A percentile compares a stretch with the other conserved stretches of the same genome.
These are phyloP conservation scores for Xylaria sp. DNA, from an alignment of 2,329 filamentous ascomycete species.

Conservation along the genomic window DNA sequence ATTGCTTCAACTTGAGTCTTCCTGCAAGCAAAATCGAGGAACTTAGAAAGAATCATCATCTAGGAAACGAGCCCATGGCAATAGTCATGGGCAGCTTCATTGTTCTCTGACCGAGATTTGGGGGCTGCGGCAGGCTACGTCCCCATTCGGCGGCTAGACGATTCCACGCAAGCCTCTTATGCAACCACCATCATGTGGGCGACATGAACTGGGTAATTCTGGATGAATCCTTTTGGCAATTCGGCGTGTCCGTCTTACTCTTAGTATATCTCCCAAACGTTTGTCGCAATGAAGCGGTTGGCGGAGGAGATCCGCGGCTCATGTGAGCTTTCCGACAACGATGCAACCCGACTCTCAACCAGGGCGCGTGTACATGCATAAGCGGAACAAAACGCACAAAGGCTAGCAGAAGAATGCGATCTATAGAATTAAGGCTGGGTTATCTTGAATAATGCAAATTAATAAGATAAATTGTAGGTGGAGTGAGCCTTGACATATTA, in stretches of 20 bases:
- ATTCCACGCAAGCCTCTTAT: conserved; percentile 25
- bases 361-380: conserved; percentile 11
- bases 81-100: not conserved
- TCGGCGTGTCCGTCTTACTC: conserved; percentile 5
- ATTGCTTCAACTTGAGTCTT: not conserved
- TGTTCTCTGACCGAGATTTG: conserved; percentile 9
- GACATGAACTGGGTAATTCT: not conserved
- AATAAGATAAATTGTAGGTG: not conserved
- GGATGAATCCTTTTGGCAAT: conserved; percentile 7
- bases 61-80: no score
- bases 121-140: conserved; percentile 8
- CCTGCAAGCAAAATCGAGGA: not conserved
- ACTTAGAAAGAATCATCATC: not conserved
- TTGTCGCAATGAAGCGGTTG: not conserved
- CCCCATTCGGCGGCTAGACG: conserved; percentile 1
- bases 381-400: not conserved
- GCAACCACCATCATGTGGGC: conserved; percentile 8
- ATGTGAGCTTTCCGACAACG: conserved; percentile 7
- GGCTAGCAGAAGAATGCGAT: not conserved
- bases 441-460: conserved; percentile 14
- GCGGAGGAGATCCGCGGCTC: conserved; percentile 2
- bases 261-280: not conserved
- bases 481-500: conserved; percentile 13
- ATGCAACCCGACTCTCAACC: conserved; percentile 18
- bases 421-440: not conserved